Base-by-base conservation (phyloP, 108 stramenopile genomes). In the Asterionellopsis glacialis region DNA sequence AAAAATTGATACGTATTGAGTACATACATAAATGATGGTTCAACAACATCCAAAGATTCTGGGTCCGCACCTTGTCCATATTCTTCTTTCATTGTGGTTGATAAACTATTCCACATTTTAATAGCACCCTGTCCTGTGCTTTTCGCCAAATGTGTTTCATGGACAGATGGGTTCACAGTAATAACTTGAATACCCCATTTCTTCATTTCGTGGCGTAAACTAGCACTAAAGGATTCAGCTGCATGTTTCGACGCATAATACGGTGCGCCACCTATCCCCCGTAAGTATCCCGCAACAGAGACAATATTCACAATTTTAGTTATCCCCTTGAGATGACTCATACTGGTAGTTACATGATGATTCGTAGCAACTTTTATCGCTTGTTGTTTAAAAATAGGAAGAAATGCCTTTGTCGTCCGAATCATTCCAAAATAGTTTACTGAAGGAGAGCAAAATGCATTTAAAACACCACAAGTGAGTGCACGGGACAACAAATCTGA, bases 341-440 rank as follows among this genome's bases (percentile, higher is more conserved):
- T 33, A 7, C 7, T 33, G 33, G 2, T 33, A 7, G 33, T 33
- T 41, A 22, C 0, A 56, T 16, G 63, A 21, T 18, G 55, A 22
- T 25, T 61, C 24, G 47, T 71, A 38, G 24, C n/a, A 18, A 9
- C 38, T 24, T 9, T 41, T n/a, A 50, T 40, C 16, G 69, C 57
- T 61, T 69, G 69, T 14, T 49, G 3, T 49, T 77, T 77, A n/a
- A 80, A 39, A 25, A 80, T 50, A 24, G 83, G 79, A 3, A 75
- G 49, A 41, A 80, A 72, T 4, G 83, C 73, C 47, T 84, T 80
- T 33, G 54, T 49, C 24, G 64, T 67, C 0, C 77, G 65, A 59
- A 84, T 54, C 12, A 55, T 55, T 19, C 79, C 78, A 61, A 60
- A 80, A 57, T 44, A 84, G 39, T 84, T 84, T 6, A 84, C 83